Percentiles rank a stretch among this genome's conserved stretches.
Evolutionary conservation across 139 green algal genomes (phyloP).

Genomic region (Micromonas commoda): DNA sequence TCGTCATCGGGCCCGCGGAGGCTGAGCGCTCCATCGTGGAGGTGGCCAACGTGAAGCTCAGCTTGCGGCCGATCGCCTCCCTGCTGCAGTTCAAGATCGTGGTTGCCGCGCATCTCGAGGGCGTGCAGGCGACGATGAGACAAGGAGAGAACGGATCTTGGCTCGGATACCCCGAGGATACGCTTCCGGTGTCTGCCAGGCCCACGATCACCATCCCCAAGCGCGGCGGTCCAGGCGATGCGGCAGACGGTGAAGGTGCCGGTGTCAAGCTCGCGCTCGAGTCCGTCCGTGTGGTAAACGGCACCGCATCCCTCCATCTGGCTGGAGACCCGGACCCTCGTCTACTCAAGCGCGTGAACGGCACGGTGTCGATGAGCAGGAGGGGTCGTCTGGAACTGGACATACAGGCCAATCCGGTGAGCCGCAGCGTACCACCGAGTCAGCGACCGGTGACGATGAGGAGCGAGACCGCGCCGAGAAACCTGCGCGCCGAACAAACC

Average conservation of each 20-base stretch:
- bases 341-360: slow-evolving; percentile 41
- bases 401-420: not conserved
- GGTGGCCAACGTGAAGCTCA: slow-evolving; percentile 42
- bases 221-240: not conserved
- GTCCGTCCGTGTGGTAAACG: not conserved
- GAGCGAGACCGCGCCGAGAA: not conserved
- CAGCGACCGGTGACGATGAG: not conserved
- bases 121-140: slow-evolving; percentile 34
- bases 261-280: not conserved
- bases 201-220: slow-evolving; percentile 52
- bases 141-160: slow-evolving; percentile 51
- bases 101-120: slow-evolving; percentile 38
- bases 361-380: slow-evolving; percentile 42
- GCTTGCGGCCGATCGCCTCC: slow-evolving; percentile 47
- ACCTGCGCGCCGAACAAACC: not conserved
- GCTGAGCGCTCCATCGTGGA: slow-evolving; percentile 36
- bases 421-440: not conserved
- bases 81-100: slow-evolving; percentile 51
- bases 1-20: slow-evolving; percentile 38
- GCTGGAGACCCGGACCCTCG: slow-evolving; percentile 20
- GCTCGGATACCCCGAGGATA: slow-evolving; percentile 80
- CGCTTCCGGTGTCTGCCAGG: slow-evolving; percentile 40
- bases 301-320: not conserved
- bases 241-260: no score
- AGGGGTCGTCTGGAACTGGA: slow-evolving; percentile 59